A percentile compares a stretch with the other conserved stretches of the same genome.
phyloP scores from a whole-genome alignment of 208 protist species.

The Wallacemonas rigidus region DNA sequence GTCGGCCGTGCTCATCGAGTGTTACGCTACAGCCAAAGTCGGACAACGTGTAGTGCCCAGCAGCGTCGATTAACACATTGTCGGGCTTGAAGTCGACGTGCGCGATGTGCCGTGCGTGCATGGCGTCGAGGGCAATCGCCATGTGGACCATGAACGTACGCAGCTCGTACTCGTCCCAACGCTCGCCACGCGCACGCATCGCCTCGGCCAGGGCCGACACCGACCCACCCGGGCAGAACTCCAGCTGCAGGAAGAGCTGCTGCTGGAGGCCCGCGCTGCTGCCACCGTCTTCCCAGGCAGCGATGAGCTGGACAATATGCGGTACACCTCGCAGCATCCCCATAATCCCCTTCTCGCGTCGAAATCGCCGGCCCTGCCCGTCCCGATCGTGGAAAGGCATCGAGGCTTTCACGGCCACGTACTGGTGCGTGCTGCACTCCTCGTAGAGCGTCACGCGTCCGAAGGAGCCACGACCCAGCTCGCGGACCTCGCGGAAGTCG shows the following conservation, averaged over 20 bases:
- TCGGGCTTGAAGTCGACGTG: slow-evolving; percentile 95
- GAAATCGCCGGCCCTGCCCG: slow-evolving; percentile 51
- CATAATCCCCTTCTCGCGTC: slow-evolving; percentile 70
- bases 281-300: slow-evolving; percentile 78
- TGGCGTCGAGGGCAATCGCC: slow-evolving; percentile 82
- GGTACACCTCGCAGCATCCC: slow-evolving; percentile 53
- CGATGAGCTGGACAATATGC: slow-evolving; percentile 78
- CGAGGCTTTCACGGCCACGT: slow-evolving; percentile 81
- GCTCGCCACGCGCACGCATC: slow-evolving; percentile 40
- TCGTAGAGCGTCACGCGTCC: slow-evolving; percentile 80
- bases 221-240: slow-evolving; percentile 85
- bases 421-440: slow-evolving; percentile 64
- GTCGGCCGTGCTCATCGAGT: slow-evolving; percentile 64
- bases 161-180: slow-evolving; percentile 79
- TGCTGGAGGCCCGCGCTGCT: slow-evolving; percentile 14
- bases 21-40: slow-evolving; percentile 93
- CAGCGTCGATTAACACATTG: slow-evolving; percentile 88
- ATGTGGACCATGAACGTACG: slow-evolving; percentile 84
- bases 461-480: slow-evolving; percentile 78
- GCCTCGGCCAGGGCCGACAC: slow-evolving; percentile 55
- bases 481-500: slow-evolving; percentile 82
- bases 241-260: slow-evolving; percentile 81
- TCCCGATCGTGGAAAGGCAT: slow-evolving; percentile 39
- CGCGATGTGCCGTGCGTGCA: slow-evolving; percentile 80
- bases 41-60: slow-evolving; percentile 80